Percentiles rank a stretch among this genome's conserved stretches.
phyloP scores from a whole-genome alignment of 2,329 filamentous ascomycete species.

The Ramularia collo-cygni region DNA sequence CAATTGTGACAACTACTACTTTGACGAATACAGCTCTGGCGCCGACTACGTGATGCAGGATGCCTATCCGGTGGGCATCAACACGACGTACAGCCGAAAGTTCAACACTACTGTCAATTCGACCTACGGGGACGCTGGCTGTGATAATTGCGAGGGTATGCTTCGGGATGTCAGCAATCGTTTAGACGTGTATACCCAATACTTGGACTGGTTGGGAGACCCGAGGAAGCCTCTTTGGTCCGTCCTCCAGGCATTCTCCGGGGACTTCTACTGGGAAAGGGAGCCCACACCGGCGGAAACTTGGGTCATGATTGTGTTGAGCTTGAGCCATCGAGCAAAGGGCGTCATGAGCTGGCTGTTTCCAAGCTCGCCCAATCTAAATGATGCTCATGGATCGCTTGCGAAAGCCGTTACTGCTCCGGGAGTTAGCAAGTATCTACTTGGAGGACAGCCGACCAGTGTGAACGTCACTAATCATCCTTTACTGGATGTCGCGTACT shows the following conservation, averaged over 20 bases:
- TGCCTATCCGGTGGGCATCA: conserved; percentile 54
- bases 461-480: conserved; percentile 9
- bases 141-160: conserved; percentile 52
- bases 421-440: conserved; percentile 32
- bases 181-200: conserved; percentile 36
- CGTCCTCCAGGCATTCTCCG: conserved; percentile 45
- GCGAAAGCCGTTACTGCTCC: conserved; percentile 34
- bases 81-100: conserved; percentile 45
- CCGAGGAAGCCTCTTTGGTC: conserved; percentile 42
- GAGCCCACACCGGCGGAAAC: conserved; percentile 42
- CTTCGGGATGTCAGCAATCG: conserved; percentile 47
- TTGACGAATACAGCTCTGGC: conserved; percentile 46
- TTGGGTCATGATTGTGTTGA: conserved; percentile 42
- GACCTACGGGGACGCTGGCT: conserved; percentile 57
- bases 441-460: conserved; percentile 28
- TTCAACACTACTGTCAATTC: conserved; percentile 53
- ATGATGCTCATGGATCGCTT: conserved; percentile 31
- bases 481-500: conserved; percentile 21
- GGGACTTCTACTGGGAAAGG: conserved; percentile 42
- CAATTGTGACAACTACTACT: conserved; percentile 59
- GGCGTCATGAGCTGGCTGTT: conserved; percentile 46
- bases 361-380: conserved; percentile 32
- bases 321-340: conserved; percentile 45
- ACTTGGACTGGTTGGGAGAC: conserved; percentile 35
- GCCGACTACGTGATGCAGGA: conserved; percentile 56